Evolutionary conservation across 805 yeast genomes (phyloP).

Genomic region (Yarrowia sp.): DNA sequence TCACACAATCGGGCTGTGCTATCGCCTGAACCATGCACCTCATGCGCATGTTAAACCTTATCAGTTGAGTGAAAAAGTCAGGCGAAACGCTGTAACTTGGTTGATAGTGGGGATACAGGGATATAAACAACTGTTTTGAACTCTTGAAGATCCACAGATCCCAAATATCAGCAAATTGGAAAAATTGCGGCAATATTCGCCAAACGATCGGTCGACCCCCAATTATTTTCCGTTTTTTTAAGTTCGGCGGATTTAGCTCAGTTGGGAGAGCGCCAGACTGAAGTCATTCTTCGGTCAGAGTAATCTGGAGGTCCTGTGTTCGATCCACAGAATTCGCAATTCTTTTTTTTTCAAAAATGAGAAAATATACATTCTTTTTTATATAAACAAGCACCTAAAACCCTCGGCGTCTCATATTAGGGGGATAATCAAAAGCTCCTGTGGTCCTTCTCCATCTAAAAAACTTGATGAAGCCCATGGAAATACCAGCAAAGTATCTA

Average conservation of each 20-base stretch:
- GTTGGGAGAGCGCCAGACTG: conserved; percentile 45
- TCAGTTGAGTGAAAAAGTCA: not conserved
- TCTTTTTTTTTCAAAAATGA: not conserved
- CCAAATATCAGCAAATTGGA: not conserved
- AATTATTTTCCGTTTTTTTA: not conserved
- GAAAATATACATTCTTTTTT: not conserved
- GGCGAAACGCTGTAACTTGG: no score
- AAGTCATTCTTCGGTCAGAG: conserved; percentile 29
- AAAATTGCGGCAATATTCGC: not conserved
- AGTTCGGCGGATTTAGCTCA: conserved; percentile 36
- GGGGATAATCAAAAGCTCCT: not conserved
- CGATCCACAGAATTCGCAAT: conserved; percentile 60
- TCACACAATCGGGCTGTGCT: conserved; percentile 18
- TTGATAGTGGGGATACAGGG: no score
- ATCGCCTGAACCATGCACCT: not conserved
- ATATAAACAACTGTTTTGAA: not conserved
- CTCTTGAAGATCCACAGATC: no score
- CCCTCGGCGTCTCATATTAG: not conserved
- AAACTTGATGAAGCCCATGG: not conserved
- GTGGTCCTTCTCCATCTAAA: conserved; percentile 1
- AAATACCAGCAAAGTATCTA: not conserved
- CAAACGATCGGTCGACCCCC: no score
- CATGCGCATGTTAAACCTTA: conserved; percentile 2
- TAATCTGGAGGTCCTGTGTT: conserved; percentile 78
- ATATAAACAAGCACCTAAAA: not conserved